phyloP scores from a whole-genome alignment of 1,139 yeast species.

The Meyerozyma smithsonii region DNA sequence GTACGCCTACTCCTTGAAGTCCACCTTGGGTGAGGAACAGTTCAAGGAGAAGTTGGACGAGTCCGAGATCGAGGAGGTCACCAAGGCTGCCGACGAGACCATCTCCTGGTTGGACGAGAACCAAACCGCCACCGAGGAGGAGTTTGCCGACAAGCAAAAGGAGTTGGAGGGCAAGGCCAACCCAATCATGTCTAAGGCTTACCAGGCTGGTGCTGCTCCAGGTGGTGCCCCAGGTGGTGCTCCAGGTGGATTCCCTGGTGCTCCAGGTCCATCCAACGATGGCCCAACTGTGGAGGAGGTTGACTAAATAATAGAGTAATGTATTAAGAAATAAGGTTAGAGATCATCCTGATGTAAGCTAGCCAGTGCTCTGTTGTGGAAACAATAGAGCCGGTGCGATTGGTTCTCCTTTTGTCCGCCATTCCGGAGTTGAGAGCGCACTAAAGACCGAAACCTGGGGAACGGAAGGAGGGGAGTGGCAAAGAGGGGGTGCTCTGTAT shows the following conservation, averaged over 20 bases:
- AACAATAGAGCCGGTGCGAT: too few relatives aligned
- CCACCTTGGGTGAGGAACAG: conserved; percentile 74
- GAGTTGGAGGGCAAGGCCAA: conserved; percentile 90
- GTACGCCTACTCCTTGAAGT: conserved; percentile 85
- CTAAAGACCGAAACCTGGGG: conserved; percentile 1
- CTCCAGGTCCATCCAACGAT: conserved; percentile 53
- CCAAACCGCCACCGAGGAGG: conserved; percentile 85
- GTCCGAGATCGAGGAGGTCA: conserved; percentile 72
- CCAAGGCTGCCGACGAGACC: conserved; percentile 81
- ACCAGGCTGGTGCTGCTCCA: conserved; percentile 64
- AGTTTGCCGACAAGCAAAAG: conserved; percentile 85
- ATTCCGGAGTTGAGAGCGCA: neutral
- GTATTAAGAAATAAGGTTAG: neutral
- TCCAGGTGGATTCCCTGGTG: conserved; percentile 64
- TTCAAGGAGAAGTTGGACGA: conserved; percentile 79
- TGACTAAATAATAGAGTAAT: conserved; percentile 45
- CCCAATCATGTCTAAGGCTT: conserved; percentile 92
- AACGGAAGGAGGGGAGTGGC: neutral
- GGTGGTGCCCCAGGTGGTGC: conserved; percentile 57
- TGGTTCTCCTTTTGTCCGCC: neutral
- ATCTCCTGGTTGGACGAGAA: conserved; percentile 85
- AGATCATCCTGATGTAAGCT: neutral
- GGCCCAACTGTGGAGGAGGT: conserved; percentile 96
- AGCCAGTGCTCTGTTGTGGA: too few relatives aligned
- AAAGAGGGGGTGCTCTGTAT: neutral